Conservation (phyloP, 495 filamentous ascomycete genomes). For the Trichoderma orchidacearum region DNA sequence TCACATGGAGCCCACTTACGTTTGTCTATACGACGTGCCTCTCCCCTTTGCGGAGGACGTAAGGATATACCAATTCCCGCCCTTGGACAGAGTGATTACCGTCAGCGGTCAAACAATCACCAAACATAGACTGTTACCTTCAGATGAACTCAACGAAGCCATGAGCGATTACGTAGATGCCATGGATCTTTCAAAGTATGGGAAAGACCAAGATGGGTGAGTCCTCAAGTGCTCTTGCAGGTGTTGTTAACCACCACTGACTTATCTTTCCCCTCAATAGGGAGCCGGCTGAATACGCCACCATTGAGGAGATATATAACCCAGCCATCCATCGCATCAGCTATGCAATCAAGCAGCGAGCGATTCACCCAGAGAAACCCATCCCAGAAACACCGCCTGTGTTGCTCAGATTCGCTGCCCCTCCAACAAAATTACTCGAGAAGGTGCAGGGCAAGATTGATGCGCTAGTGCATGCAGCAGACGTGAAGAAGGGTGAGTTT, state of each 20-base stretch:
- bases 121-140: conserved; percentile 79
- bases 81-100: conserved; percentile 76
- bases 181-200: conserved; percentile 69
- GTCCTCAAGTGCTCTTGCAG: conserved; percentile 4
- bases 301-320: conserved; percentile 76
- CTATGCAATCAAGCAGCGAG: conserved; percentile 70
- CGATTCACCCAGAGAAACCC: conserved; percentile 55
- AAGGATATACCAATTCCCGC: conserved; percentile 77
- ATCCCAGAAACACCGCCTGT: conserved; percentile 53
- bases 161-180: conserved; percentile 88
- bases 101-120: conserved; percentile 73
- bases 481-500: conserved; percentile 77
- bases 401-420: conserved; percentile 60
- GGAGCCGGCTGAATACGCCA: conserved; percentile 55
- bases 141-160: conserved; percentile 51
- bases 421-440: conserved; percentile 50
- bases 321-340: conserved; percentile 85
- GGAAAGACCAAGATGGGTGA: conserved; percentile 55
- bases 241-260: neutral
- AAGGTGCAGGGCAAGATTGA: conserved; percentile 43
- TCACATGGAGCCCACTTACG: conserved; percentile 66
- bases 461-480: conserved; percentile 50
- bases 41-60: conserved; percentile 93
- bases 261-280: conserved; percentile 19
- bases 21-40: conserved; percentile 81